Conservation (phyloP, 2,329 filamentous ascomycete species). For the Fusarium sp. region DNA sequence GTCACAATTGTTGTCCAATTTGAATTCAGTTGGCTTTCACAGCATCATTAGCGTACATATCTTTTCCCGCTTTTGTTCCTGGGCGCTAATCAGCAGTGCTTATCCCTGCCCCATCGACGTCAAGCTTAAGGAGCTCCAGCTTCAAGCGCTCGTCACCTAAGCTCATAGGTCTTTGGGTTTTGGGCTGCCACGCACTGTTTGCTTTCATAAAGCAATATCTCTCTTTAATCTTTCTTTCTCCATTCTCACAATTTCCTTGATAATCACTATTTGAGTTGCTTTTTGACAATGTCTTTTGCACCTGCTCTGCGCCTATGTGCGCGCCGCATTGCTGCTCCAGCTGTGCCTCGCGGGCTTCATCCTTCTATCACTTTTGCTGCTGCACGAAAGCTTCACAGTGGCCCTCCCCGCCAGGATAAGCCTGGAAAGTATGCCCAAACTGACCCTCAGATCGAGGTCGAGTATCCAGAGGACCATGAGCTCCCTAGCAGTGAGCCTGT, state of each 20-base stretch:
- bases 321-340: conserved; percentile 43
- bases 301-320: conserved; percentile 48
- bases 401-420: conserved; percentile 54
- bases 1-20: background rate
- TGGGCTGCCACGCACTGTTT: conserved; percentile 22
- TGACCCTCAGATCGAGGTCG: conserved; percentile 80
- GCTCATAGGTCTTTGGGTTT: conserved; percentile 9
- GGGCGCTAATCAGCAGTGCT: conserved; percentile 26
- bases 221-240: background rate
- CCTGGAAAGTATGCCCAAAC: conserved; percentile 81
- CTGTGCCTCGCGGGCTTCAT: conserved; percentile 21
- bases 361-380: conserved; percentile 42
- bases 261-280: conserved; percentile 1
- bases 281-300: conserved; percentile 38
- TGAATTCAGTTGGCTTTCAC: conserved; percentile 5
- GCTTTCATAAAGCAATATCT: conserved; percentile 22
- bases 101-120: conserved; percentile 36
- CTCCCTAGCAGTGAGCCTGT: conserved; percentile 79
- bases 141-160: conserved; percentile 36
- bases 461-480: conserved; percentile 81
- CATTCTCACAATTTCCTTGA: background rate
- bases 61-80: conserved; percentile 37
- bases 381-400: conserved; percentile 51
- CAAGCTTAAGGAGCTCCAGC: conserved; percentile 34
- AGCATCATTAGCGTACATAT: conserved; percentile 29